These are phyloP conservation scores for Dioscorea cayenensis DNA, from an alignment of 116 monocot genomes.

Conservation along the genomic window DNA sequence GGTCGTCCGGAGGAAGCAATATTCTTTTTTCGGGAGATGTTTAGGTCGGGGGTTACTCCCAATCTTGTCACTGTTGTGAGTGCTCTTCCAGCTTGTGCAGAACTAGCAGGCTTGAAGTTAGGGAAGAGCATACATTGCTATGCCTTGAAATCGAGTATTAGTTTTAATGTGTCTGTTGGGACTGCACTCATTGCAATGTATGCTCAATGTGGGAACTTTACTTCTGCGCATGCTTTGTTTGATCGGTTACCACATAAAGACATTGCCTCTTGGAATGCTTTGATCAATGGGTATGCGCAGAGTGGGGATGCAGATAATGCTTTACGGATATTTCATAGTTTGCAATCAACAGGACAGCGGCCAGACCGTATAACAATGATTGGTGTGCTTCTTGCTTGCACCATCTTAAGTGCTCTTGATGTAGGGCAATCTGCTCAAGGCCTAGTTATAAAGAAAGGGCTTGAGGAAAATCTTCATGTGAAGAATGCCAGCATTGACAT, in stretches of 20 bases:
- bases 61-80: constrained; percentile 50
- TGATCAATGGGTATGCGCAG: constrained; percentile 79
- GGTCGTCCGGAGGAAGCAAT: constrained; percentile 38
- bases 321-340: constrained; percentile 35
- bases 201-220: constrained; percentile 53
- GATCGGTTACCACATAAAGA: constrained; percentile 33
- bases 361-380: constrained; percentile 72
- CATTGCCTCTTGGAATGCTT: constrained; percentile 71
- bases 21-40: constrained; percentile 55
- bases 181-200: constrained; percentile 79
- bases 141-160: constrained; percentile 33
- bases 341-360: constrained; percentile 15
- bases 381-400: constrained; percentile 64
- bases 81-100: constrained; percentile 71
- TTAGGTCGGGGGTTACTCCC: constrained; percentile 30
- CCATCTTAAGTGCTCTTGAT: constrained; percentile 31
- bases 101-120: constrained; percentile 31
- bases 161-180: constrained; percentile 28
- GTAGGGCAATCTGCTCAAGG: constrained; percentile 46
- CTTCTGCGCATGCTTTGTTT: constrained; percentile 48
- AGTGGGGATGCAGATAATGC: constrained; percentile 51
- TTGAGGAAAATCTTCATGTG: constrained; percentile 56
- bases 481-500: constrained; percentile 75
- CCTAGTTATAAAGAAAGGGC: constrained; percentile 52
- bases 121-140: constrained; percentile 72